Conservation (phyloP, 2,329 filamentous ascomycete species). For the Exophiala aquamarina region DNA sequence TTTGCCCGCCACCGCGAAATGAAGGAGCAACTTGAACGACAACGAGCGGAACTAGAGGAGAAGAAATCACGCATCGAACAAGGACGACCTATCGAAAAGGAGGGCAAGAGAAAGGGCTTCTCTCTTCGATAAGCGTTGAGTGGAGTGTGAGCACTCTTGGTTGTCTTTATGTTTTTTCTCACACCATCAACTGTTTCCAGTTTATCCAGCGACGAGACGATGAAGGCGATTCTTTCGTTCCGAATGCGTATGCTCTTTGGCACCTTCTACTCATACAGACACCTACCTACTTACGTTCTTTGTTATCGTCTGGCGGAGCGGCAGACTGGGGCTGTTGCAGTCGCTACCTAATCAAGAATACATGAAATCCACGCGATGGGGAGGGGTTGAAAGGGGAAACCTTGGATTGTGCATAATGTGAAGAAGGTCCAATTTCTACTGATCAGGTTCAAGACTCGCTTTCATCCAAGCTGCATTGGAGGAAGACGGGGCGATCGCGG, state of each 20-base stretch:
- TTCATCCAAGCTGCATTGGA: conserved; percentile 1
- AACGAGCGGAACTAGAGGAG: conserved; percentile 92
- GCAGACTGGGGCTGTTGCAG: conserved; percentile 29
- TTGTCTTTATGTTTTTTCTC: conserved; percentile 18
- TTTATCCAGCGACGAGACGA: conserved; percentile 34
- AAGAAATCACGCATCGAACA: conserved; percentile 97
- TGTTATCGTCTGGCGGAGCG: conserved; percentile 16
- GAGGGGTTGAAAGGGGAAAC: conserved; percentile 9
- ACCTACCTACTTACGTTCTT: conserved; percentile 1
- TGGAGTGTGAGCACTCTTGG: background rate
- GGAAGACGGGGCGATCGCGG: background rate
- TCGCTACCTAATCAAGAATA: conserved; percentile 21
- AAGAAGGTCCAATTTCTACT: conserved; percentile 12
- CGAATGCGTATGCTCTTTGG: conserved; percentile 5
- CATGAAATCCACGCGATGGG: conserved; percentile 13
- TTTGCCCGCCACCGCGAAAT: conserved; percentile 98
- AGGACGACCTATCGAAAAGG: conserved; percentile 92
- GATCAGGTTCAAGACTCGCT: background rate
- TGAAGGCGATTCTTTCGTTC: conserved; percentile 20
- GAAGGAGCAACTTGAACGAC: conserved; percentile 98
- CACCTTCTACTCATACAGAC: conserved; percentile 16
- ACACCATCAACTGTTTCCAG: conserved; percentile 24
- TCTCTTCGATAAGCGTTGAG: conserved; percentile 75
- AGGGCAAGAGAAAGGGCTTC: conserved; percentile 99
- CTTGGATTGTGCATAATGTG: conserved; percentile 28